Base-by-base conservation (phyloP, 345 rosid species). In the Sonneratia alba region DNA sequence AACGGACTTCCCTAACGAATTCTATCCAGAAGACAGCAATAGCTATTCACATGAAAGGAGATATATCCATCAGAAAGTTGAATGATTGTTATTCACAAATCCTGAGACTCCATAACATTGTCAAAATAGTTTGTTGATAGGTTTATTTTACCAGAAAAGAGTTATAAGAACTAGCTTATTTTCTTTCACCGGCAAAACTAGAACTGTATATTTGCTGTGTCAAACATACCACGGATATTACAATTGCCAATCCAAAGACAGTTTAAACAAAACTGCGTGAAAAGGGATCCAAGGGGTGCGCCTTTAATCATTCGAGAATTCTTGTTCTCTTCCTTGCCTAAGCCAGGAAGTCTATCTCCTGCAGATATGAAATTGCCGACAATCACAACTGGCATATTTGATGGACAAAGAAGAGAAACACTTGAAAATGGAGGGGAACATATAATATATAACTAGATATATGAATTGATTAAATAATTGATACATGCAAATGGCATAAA, bases 1-100 rank as follows among this genome's bases (percentile, higher is more conserved):
- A 95, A 73, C 97, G 97, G 75, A 90, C 90, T 88, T 95, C 99
- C 71, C 93, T 92, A 78, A 90, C 89, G 76, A 95, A 95, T 79
- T 95, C 6, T 42, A 42, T 42, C 2, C 10, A 42, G 45, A 42
- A 9, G 45, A 42, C 10, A 42, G 45, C 45, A 42, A 42, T 42
- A 42, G 6, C 45, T 42, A 9, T 4, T 4, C 45, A 1, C 45
- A 42, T 4, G 45, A 42, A 42, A 42, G 45, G 45, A 42, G 45
- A 42, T 42, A 42, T 42, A 42, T 42, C 45, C 45, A 42, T 42
- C 45, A 42, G 45, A 42, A 42, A 42, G 97, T 78, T 77, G 83
- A 68, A 97, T 91, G 76, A 95, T 89, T 75, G 99, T 97, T 95
- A 74, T 67, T 72, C 9, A 80, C 66, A 62, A 73, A 70, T 55